phyloP scores from a whole-genome alignment of 768 basidiomycete species.

The Lactarius trivialis region DNA sequence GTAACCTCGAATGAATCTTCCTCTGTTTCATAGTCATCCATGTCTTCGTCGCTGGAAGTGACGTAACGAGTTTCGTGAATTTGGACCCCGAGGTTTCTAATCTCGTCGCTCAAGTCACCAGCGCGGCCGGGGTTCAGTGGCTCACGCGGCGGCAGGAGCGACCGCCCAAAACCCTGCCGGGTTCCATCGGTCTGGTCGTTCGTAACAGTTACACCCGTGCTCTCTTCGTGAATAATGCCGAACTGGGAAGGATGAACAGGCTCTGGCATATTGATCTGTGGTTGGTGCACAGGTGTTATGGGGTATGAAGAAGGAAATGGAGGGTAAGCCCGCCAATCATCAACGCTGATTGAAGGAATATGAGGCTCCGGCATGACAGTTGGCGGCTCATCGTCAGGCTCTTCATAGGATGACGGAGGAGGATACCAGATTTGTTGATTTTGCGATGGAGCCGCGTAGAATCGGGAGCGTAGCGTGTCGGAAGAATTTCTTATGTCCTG shows the following conservation, averaged over 20 bases:
- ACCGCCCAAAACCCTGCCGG: conserved; percentile 59
- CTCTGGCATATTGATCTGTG: conserved; percentile 21
- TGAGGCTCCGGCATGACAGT: conserved; percentile 15
- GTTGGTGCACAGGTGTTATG: conserved; percentile 49
- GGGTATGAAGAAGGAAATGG: conserved; percentile 75
- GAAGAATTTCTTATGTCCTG: conserved; percentile 4
- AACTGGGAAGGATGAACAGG: conserved; percentile 23
- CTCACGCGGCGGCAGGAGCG: conserved; percentile 63
- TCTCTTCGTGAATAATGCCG: conserved; percentile 14
- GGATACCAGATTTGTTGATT: conserved; percentile 58
- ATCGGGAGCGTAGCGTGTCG: conserved; percentile 8
- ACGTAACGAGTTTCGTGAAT: conserved; percentile 19
- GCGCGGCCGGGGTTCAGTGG: conserved; percentile 52
- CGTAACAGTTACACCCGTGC: conserved; percentile 20
- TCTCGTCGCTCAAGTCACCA: conserved; percentile 55
- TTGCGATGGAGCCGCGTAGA: conserved; percentile 10
- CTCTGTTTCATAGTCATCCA: conserved; percentile 36
- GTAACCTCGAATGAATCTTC: conserved; percentile 65
- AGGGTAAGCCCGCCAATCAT: conserved; percentile 71
- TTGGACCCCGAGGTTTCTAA: conserved; percentile 37
- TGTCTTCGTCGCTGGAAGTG: conserved; percentile 24
- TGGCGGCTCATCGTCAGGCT: conserved; percentile 28
- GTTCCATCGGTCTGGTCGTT: conserved; percentile 28
- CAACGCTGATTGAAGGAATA: conserved; percentile 5
- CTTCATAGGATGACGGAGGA: conserved; percentile 42